Conservation (phyloP, 257 asterid genomes). For the Apocynum venetum region DNA sequence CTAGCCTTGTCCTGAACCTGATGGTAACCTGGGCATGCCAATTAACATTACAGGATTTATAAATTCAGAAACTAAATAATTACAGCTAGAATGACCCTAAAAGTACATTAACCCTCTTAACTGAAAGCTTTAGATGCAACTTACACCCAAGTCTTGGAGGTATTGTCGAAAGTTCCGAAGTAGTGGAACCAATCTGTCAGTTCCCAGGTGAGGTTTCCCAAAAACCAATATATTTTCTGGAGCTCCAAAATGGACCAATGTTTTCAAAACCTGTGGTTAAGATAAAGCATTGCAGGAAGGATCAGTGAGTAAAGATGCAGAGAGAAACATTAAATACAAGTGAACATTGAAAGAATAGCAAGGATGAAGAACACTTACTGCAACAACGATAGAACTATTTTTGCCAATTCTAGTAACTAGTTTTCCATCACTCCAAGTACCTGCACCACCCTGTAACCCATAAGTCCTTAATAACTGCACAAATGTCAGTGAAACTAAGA, state of each 20-base stretch:
- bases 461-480: conserved; percentile 63
- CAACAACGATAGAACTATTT: conserved; percentile 62
- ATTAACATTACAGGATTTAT: conserved; percentile 14
- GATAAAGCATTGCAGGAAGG: neutral
- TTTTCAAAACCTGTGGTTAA: conserved; percentile 67
- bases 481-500: conserved; percentile 21
- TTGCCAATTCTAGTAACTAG: conserved; percentile 94
- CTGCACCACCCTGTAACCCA: conserved; percentile 99
- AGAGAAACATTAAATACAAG: neutral
- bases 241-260: conserved; percentile 88
- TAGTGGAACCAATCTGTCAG: conserved; percentile 87
- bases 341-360: neutral
- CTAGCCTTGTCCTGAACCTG: conserved; percentile 83
- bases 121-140: conserved; percentile 27
- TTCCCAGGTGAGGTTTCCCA: conserved; percentile 98
- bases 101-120: conserved; percentile 14
- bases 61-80: conserved; percentile 4
- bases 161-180: conserved; percentile 65
- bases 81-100: conserved; percentile 1
- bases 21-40: conserved; percentile 57
- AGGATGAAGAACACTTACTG: conserved; percentile 41
- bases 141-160: conserved; percentile 84
- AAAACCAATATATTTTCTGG: conserved; percentile 74
- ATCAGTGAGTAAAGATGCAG: conserved; percentile 5
- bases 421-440: conserved; percentile 99